Conservation (phyloP, 257 asterid genomes). For the Anisodus tanguticus region DNA sequence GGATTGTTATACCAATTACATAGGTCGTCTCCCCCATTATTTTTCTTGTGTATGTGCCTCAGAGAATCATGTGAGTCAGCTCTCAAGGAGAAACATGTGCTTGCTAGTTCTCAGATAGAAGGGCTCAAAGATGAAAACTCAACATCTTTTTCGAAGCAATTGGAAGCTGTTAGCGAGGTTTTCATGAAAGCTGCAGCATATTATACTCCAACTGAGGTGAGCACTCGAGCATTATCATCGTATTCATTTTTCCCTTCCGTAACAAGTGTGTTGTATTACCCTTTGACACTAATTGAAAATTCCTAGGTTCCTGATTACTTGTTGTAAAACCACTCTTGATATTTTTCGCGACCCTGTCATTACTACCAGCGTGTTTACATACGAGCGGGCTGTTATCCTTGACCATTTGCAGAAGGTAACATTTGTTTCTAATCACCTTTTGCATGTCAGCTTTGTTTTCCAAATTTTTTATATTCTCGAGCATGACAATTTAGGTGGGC, state of each 20-base stretch:
- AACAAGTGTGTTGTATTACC: background rate
- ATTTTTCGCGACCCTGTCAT: conserved; percentile 95
- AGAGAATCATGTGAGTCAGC: conserved; percentile 82
- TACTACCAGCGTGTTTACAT: conserved; percentile 91
- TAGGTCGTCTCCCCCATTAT: background rate
- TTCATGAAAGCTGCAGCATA: conserved; percentile 72
- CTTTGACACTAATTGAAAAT: conserved; percentile 34
- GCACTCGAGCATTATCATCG: conserved; percentile 23
- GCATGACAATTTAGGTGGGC: conserved; percentile 65
- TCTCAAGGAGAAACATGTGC: conserved; percentile 59
- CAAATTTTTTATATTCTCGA: conserved; percentile 18
- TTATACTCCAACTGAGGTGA: conserved; percentile 78
- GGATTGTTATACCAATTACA: conserved; percentile 14
- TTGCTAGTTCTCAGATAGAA: conserved; percentile 46
- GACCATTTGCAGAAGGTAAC: conserved; percentile 76
- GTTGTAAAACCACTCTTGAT: conserved; percentile 83
- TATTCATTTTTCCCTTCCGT: conserved; percentile 9
- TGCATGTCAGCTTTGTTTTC: background rate
- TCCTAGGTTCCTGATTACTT: conserved; percentile 86
- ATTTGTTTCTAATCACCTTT: background rate
- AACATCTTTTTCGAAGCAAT: conserved; percentile 41
- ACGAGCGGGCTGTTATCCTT: conserved; percentile 86
- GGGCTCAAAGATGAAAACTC: conserved; percentile 55
- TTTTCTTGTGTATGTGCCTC: conserved; percentile 31
- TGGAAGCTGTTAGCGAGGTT: conserved; percentile 60